These are phyloP conservation scores for Neocallimastix lanati DNA, from an alignment of 192 early-diverging fungal genomes.

Conservation along the genomic window DNA sequence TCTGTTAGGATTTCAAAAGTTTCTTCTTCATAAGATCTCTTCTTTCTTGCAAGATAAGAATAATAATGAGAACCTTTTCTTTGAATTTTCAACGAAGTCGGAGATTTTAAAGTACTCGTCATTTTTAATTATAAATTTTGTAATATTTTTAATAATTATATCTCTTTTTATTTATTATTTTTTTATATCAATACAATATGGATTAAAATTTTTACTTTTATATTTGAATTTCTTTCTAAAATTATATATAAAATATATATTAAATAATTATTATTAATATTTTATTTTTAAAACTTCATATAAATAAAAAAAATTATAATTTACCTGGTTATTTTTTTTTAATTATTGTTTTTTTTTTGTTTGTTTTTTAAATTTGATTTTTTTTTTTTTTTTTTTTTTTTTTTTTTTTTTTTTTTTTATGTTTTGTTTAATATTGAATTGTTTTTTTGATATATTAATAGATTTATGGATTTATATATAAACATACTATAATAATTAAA, in stretches of 20 bases:
- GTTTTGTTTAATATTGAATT: not conserved
- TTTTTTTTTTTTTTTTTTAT: not conserved
- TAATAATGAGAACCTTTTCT: not conserved
- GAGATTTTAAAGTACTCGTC: not conserved
- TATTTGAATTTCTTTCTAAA: no score
- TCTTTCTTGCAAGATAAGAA: not conserved
- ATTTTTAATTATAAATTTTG: not conserved
- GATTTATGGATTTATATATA: not conserved
- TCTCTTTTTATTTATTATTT: no score
- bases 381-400: not conserved
- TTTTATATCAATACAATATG: no score
- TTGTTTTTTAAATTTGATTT: no score
- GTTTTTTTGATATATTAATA: not conserved
- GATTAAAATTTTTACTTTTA: no score
- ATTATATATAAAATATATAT: no score
- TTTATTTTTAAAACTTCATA: no score
- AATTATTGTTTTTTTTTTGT: no score
- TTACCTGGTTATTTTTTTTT: no score
- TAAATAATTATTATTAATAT: no score
- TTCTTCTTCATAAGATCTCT: not conserved
- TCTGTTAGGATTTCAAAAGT: not conserved
- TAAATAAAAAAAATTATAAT: no score
- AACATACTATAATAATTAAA: not conserved
- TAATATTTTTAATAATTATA: no score
- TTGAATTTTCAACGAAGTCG: not conserved